These are phyloP conservation scores for Macaranga tanarius DNA, from an alignment of 441 rosid species.

Conservation along the genomic window DNA sequence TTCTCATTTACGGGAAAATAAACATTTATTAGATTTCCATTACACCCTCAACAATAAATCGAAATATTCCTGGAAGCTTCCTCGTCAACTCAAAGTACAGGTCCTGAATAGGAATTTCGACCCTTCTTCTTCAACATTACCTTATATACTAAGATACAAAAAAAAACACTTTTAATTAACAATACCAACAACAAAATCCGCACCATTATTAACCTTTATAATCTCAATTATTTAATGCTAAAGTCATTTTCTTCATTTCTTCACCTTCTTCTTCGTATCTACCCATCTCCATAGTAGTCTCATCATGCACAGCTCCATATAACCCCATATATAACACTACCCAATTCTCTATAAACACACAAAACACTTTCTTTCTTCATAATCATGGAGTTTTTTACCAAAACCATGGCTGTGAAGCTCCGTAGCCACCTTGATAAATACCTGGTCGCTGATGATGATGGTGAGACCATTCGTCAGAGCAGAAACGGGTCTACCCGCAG, in stretches of 20 bases:
- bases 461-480: constrained; percentile 41
- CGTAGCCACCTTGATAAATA: constrained; percentile 56
- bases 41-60: not conserved
- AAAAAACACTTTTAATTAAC: not conserved
- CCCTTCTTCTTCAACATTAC: not conserved
- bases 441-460: constrained; percentile 47
- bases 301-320: not conserved
- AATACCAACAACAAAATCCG: constrained; percentile 24
- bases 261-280: not conserved
- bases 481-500: constrained; percentile 32
- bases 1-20: too few species aligned
- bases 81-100: not conserved
- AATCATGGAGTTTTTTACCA: constrained; percentile 53
- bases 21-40: not conserved
- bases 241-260: not conserved
- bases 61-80: not conserved
- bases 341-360: not conserved
- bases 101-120: constrained; percentile 9
- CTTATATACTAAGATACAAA: constrained; percentile 6
- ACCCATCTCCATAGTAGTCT: not conserved
- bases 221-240: not conserved
- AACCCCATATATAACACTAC: not conserved
- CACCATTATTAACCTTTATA: constrained; percentile 28
- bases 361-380: not conserved
- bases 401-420: constrained; percentile 49